Evolutionary conservation across 139 green algal genomes (phyloP).

Genomic region (Chlorella sp.): DNA sequence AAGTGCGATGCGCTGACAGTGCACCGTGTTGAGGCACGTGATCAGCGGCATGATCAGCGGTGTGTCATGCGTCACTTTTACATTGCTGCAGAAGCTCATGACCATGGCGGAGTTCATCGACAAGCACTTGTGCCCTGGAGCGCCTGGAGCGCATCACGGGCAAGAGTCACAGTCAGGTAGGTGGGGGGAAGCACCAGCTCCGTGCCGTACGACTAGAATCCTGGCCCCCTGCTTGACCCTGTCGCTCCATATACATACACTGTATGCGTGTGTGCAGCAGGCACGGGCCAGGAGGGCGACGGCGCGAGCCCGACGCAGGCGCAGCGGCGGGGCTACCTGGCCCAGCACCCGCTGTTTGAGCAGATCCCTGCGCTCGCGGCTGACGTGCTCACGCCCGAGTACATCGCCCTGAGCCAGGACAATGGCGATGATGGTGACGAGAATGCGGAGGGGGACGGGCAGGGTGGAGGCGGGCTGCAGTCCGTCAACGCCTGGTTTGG

Average conservation of each 20-base stretch:
- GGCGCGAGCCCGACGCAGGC: conserved; percentile 6
- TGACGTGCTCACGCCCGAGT: conserved; percentile 78
- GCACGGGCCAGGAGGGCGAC: neutral
- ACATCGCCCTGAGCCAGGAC: conserved; percentile 63
- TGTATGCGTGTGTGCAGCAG: too few species aligned
- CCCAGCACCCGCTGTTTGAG: conserved; percentile 89
- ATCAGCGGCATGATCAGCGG: too few species aligned
- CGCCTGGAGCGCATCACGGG: conserved; percentile 3
- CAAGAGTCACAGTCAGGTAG: neutral
- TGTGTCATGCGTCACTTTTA: too few species aligned
- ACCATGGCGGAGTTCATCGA: conserved; percentile 71
- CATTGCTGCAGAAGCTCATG: conserved; percentile 82
- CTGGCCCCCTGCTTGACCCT: too few species aligned
- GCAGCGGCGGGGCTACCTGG: conserved; percentile 66
- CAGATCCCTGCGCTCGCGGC: conserved; percentile 63
- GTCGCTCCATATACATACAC: too few species aligned
- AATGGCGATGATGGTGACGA: conserved; percentile 3
- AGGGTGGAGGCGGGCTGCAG: conserved; percentile 25
- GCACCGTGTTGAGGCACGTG: too few species aligned
- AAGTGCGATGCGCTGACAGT: too few species aligned
- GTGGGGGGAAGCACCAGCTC: neutral
- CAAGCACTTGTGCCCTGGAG: conserved; percentile 31
- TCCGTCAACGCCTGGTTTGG: conserved; percentile 90
- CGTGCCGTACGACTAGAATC: too few species aligned
- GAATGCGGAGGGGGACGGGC: neutral